Evolutionary conservation across 108 stramenopile genomes (phyloP).

Genomic region (Nitzschia sp.): DNA sequence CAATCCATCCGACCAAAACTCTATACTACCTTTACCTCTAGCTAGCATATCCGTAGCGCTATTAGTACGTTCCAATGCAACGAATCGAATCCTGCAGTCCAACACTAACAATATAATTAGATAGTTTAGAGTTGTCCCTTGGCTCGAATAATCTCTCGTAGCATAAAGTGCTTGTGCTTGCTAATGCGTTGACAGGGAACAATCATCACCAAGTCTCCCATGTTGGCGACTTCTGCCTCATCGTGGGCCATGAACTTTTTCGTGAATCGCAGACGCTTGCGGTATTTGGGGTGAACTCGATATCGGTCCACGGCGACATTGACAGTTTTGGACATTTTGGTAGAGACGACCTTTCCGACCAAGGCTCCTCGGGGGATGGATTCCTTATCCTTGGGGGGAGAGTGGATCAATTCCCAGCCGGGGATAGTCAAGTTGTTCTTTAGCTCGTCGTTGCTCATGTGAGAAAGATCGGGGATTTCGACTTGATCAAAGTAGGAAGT

Average conservation of each 20-base stretch:
- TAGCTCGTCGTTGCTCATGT: constrained; percentile 75
- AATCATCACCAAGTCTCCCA: constrained; percentile 88
- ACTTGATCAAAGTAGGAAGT: constrained; percentile 31
- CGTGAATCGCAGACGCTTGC: constrained; percentile 66
- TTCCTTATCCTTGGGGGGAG: constrained; percentile 58
- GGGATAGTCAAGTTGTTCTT: constrained; percentile 68
- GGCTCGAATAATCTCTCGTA: constrained; percentile 74
- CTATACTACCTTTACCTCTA: too few species aligned
- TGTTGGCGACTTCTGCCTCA: constrained; percentile 76
- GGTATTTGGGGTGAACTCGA: constrained; percentile 67
- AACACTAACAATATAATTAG: too few species aligned
- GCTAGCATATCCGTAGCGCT: too few species aligned
- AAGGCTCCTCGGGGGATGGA: constrained; percentile 67
- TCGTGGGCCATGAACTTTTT: constrained; percentile 92
- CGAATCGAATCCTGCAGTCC: too few species aligned
- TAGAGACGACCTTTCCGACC: constrained; percentile 81
- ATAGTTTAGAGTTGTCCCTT: constrained; percentile 68
- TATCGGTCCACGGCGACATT: constrained; percentile 89
- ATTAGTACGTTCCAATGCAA: too few species aligned
- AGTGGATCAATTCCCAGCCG: constrained; percentile 76
- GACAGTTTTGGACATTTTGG: constrained; percentile 88
- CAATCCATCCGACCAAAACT: too few species aligned
- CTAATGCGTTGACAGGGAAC: constrained; percentile 82
- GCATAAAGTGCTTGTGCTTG: constrained; percentile 85
- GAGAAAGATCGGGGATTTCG: constrained; percentile 25